phyloP scores from a whole-genome alignment of 129 eudicot species.

The Apium graveolens region DNA sequence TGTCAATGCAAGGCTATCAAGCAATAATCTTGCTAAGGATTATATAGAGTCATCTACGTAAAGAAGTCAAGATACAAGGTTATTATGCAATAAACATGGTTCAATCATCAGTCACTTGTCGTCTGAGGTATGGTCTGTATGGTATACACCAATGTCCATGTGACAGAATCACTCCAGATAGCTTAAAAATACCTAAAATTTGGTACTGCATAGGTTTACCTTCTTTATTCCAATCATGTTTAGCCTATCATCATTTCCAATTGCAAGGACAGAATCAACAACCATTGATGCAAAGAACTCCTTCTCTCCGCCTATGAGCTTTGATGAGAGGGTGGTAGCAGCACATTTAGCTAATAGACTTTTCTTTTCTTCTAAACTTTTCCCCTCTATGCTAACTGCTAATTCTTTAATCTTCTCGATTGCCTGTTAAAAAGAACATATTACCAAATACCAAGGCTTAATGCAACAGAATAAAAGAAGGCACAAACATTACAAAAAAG shows the following conservation, averaged over 20 bases:
- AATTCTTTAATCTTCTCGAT: slow-evolving; percentile 77
- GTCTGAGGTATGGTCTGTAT: neutral
- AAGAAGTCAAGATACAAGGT: neutral
- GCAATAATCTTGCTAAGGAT: neutral
- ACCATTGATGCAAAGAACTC: slow-evolving; percentile 96
- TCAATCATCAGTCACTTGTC: neutral
- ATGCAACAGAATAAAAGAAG: neutral
- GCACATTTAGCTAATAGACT: slow-evolving; percentile 90
- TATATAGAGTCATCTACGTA: neutral
- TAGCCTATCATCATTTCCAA: slow-evolving; percentile 83
- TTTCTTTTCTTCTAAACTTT: slow-evolving; percentile 86
- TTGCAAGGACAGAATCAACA: slow-evolving; percentile 91
- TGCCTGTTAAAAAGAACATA: slow-evolving; percentile 32
- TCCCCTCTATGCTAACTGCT: slow-evolving; percentile 92
- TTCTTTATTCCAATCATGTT: slow-evolving; percentile 96
- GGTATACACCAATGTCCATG: neutral
- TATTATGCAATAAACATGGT: neutral
- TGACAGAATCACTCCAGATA: neutral
- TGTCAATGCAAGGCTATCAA: neutral
- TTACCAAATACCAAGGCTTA: neutral
- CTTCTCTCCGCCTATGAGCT: slow-evolving; percentile 99
- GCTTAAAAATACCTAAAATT: neutral
- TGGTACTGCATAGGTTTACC: slow-evolving; percentile 29
- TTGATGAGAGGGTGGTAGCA: slow-evolving; percentile 89
- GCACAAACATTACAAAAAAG: neutral